phyloP scores from a whole-genome alignment of 176 grass and related monocot genomes.

The Canna indica region DNA sequence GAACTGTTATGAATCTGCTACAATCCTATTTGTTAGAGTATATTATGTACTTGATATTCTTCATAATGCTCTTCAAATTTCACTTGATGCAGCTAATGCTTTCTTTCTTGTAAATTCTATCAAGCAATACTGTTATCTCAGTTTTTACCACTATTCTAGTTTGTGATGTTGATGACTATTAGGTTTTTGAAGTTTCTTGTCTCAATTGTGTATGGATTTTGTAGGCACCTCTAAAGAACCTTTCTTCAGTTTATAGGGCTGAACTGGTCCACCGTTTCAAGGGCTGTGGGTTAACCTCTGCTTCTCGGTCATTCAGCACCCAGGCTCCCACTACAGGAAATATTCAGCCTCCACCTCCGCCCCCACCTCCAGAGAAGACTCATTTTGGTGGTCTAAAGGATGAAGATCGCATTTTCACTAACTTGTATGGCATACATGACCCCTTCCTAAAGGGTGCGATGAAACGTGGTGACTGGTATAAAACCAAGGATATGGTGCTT shows the following conservation, averaged over 20 bases:
- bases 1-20: no score
- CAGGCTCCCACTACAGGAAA: background rate
- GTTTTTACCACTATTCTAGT: no score
- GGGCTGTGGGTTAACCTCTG: background rate
- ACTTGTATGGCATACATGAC: conserved; percentile 6
- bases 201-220: background rate
- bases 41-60: no score
- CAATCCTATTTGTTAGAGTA: no score
- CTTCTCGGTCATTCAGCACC: conserved; percentile 11
- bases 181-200: background rate
- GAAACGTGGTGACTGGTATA: conserved; percentile 12
- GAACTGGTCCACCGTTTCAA: background rate
- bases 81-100: no score
- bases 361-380: conserved; percentile 11
- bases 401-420: conserved; percentile 16
- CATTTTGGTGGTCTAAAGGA: conserved; percentile 11
- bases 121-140: no score
- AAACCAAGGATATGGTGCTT: conserved; percentile 11
- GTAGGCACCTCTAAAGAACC: background rate
- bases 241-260: background rate
- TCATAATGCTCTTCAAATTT: no score
- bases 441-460: conserved; percentile 7
- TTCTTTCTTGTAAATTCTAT: no score
- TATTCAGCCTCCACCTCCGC: conserved; percentile 7
- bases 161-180: background rate